These are phyloP conservation scores for Coccomyxa sp. DNA, from an alignment of 139 green algal genomes.

Conservation along the genomic window DNA sequence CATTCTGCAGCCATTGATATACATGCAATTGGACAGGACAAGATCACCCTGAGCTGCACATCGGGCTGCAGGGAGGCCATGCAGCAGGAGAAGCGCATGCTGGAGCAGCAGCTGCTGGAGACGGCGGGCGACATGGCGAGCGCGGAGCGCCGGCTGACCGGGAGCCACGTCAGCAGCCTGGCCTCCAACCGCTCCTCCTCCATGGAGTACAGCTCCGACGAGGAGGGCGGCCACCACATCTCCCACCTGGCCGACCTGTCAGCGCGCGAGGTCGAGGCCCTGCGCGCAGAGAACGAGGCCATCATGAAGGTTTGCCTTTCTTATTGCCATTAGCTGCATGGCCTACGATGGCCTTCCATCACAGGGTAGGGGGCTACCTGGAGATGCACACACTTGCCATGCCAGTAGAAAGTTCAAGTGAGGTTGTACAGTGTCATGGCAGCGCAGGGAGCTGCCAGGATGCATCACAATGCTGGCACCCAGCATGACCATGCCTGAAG, in stretches of 20 bases:
- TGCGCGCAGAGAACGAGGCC: slow-evolving; percentile 13
- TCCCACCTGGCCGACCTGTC: background rate
- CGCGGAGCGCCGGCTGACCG: slow-evolving; percentile 18
- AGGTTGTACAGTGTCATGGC: no score
- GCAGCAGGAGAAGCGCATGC: slow-evolving; percentile 20
- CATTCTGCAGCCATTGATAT: background rate
- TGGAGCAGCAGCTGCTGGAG: slow-evolving; percentile 23
- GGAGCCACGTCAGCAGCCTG: background rate
- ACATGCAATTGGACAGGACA: background rate
- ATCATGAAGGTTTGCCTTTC: slow-evolving; percentile 17
- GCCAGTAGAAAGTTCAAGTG: no score
- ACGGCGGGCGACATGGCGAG: slow-evolving; percentile 13
- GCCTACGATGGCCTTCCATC: no score
- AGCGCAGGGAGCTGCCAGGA: no score
- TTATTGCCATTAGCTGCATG: no score
- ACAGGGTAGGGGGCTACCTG: no score
- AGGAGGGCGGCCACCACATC: background rate
- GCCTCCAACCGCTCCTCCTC: background rate
- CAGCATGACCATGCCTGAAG: no score
- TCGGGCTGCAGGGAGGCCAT: slow-evolving; percentile 14
- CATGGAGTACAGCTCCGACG: background rate
- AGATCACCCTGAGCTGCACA: background rate
- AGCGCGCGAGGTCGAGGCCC: background rate
- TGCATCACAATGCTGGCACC: no score
- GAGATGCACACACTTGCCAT: no score